phyloP scores from a whole-genome alignment of 805 yeast species.

The Yarrowia sp. region DNA sequence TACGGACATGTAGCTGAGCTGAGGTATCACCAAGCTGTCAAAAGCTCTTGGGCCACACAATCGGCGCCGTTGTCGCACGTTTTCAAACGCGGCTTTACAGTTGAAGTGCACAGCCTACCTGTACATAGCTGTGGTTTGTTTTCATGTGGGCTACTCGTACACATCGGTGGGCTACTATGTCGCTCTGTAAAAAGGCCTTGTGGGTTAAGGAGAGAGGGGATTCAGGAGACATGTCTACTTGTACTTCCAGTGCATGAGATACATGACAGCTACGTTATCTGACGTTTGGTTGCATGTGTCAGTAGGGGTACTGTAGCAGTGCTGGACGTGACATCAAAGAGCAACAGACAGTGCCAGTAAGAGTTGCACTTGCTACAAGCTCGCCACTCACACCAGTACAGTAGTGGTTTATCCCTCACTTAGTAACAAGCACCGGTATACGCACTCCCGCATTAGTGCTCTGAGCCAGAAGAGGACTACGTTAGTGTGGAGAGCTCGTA shows the following conservation, averaged over 20 bases:
- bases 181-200: not conserved
- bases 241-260: not conserved
- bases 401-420: too few species aligned
- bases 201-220: not conserved
- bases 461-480: not conserved
- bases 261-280: conserved; percentile 4
- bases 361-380: too few species aligned
- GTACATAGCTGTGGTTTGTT: not conserved
- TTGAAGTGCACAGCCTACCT: not conserved
- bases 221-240: too few species aligned
- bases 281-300: conserved; percentile 8
- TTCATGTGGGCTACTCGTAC: not conserved
- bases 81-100: not conserved
- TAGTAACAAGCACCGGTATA: too few species aligned
- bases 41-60: not conserved
- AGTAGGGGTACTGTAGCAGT: not conserved
- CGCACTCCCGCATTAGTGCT: not conserved
- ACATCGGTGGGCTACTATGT: not conserved
- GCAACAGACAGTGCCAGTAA: too few species aligned
- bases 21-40: too few species aligned
- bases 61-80: not conserved
- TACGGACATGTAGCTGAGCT: not conserved
- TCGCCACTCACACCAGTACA: too few species aligned
- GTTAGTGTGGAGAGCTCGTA: not conserved
- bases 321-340: too few species aligned